These are phyloP conservation scores for Dothistroma pini DNA, from an alignment of 2,329 filamentous ascomycete genomes.

Conservation along the genomic window DNA sequence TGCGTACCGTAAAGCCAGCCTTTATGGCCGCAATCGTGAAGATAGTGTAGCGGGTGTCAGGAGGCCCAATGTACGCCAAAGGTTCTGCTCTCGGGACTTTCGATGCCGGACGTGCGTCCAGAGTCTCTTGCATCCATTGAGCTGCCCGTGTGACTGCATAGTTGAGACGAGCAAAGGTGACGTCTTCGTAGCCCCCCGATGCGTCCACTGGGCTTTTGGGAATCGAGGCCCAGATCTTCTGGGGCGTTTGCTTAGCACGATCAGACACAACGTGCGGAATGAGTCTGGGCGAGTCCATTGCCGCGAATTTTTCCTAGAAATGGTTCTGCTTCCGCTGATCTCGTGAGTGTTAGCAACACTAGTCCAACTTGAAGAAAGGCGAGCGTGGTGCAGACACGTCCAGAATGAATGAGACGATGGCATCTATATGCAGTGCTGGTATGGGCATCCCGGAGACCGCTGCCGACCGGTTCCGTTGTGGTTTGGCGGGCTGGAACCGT, in stretches of 20 bases:
- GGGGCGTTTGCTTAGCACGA: background rate
- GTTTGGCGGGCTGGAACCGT: too few relatives aligned
- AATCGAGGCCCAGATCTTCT: background rate
- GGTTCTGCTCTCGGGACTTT: background rate
- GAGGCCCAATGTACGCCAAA: background rate
- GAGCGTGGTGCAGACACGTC: too few relatives aligned
- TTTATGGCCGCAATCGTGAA: background rate
- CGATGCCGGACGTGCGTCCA: background rate
- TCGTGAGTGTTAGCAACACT: too few relatives aligned
- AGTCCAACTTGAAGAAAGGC: too few relatives aligned
- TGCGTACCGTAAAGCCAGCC: background rate
- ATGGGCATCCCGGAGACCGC: too few relatives aligned
- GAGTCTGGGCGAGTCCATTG: background rate
- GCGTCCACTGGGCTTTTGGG: background rate
- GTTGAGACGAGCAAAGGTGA: background rate
- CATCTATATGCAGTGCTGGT: too few relatives aligned
- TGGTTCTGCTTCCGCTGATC: too few relatives aligned
- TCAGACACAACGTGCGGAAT: background rate
- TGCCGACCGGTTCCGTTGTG: too few relatives aligned
- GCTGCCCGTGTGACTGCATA: background rate
- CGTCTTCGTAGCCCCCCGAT: background rate
- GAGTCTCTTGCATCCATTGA: background rate
- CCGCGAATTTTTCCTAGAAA: too few relatives aligned
- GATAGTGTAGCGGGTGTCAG: background rate
- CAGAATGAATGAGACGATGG: too few relatives aligned